Percentiles rank a stretch among this genome's conserved stretches.
Conservation (phyloP, 306 rosid species). For the Potentilla sterilis region DNA sequence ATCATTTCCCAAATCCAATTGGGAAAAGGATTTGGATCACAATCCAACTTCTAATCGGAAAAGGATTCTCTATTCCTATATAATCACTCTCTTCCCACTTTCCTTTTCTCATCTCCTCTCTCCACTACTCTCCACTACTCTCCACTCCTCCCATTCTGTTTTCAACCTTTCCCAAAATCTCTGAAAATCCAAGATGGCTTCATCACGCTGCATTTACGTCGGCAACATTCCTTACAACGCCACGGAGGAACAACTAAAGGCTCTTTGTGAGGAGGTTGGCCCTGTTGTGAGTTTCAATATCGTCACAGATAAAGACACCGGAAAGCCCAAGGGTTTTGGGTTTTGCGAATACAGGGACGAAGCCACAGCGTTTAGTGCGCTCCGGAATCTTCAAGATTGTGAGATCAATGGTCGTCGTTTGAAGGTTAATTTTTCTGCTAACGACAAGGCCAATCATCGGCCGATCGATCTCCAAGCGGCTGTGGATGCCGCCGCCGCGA, state of each 20-base stretch:
- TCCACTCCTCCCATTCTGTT: no score
- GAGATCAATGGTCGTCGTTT: slow-evolving; percentile 70
- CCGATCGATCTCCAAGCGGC: slow-evolving; percentile 73
- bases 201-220: no score
- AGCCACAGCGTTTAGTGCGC: slow-evolving; percentile 88
- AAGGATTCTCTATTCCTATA: no score
- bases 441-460: slow-evolving; percentile 77
- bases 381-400: slow-evolving; percentile 88
- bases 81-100: no score
- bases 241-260: neutral
- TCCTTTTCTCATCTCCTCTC: no score
- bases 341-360: slow-evolving; percentile 97
- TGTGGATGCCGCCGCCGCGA: slow-evolving; percentile 51
- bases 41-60: no score
- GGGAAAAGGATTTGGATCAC: no score
- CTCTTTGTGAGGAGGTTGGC: neutral
- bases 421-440: slow-evolving; percentile 25
- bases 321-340: slow-evolving; percentile 91
- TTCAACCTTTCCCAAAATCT: no score
- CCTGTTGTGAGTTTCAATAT: slow-evolving; percentile 5
- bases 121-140: no score
- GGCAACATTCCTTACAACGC: neutral
- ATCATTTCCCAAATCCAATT: no score
- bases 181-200: no score
- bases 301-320: slow-evolving; percentile 88